phyloP scores from a whole-genome alignment of 2,329 filamentous ascomycete species.

The Colletotrichum echinochloae region DNA sequence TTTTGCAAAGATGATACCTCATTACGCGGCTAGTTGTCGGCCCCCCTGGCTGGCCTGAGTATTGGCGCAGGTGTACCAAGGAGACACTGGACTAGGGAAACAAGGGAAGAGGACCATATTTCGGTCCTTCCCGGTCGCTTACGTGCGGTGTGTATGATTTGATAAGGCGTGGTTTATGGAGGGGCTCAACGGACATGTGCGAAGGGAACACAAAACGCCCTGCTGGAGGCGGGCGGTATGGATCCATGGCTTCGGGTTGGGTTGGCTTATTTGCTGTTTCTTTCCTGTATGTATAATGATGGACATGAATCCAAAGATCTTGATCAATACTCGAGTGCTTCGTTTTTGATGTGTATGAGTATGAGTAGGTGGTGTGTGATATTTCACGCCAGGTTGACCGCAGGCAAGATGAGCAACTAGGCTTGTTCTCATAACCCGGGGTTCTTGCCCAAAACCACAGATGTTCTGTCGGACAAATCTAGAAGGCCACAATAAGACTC shows the following conservation, averaged over 20 bases:
- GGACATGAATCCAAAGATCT: conserved; percentile 40
- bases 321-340: conserved; percentile 8
- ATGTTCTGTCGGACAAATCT: not conserved
- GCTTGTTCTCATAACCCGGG: not conserved
- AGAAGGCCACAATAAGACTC: too few species aligned
- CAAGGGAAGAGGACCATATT: conserved; percentile 16
- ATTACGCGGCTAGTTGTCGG: conserved; percentile 25
- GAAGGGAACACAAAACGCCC: conserved; percentile 34
- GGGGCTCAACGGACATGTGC: conserved; percentile 24
- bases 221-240: conserved; percentile 16
- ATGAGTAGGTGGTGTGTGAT: not conserved
- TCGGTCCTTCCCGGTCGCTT: conserved; percentile 14
- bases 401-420: too few species aligned
- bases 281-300: conserved; percentile 42
- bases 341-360: not conserved
- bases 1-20: conserved; percentile 43
- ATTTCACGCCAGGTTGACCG: too few species aligned
- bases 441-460: not conserved
- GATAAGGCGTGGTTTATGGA: conserved; percentile 28
- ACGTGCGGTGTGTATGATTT: conserved; percentile 38
- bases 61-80: conserved; percentile 8
- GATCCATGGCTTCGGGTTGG: conserved; percentile 30
- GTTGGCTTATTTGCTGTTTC: conserved; percentile 21
- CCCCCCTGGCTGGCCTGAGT: not conserved
- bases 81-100: conserved; percentile 3